Evolutionary conservation across 2,329 filamentous ascomycete species (phyloP), one percentile per base, ranked within the genome.

Genomic region (Aspergillus sp.): DNA sequence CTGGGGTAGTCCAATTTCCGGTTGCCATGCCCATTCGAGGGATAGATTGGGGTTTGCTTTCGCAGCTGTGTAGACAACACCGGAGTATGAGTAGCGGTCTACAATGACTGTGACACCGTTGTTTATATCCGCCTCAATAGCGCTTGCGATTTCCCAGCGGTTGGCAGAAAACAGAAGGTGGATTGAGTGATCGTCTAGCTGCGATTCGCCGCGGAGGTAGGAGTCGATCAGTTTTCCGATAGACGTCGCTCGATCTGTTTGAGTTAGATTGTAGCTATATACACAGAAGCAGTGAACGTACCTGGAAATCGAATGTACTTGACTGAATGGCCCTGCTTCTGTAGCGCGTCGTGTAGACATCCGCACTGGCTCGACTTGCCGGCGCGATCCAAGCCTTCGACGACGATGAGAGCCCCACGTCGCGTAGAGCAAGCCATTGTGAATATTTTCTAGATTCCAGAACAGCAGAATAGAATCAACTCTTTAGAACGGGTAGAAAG

Each of bases 11-110:
- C 91, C 91, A 12, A 88, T 78, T 60, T 97, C 93, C 1, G 90
- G 88, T 13, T 83, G 78, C 57, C 88, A 83, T 6, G 89, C 90
- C 90, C 93, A 98, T 0, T 78, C 70, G 0, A 96, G 74, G 0
- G 79, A 73, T 10, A 96, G 77, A 2, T 74, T 67, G 0, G 84
- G 80, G 57, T 88, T 88, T 41, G 81, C 76, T 65, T 97, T 97
- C 3, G 93, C 91, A 0, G 89, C 88, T 20, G 85, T 89, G 73
- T 97, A 98, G 44, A 96, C 89, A 49, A 90, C 87, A 46, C 93
- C 93, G 17, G 87, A 93, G 74, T 95, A 91, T 66, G 94, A 95
- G 73, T 97, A 98, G 43, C 93, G 84, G 68, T 98, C 93, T 56
- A 91, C 84, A 35, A 98, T 75, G 27, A 98, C 78, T 0, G 82